Base-by-base conservation (phyloP, 202 grass and related monocot species). In the Panicum hallii region DNA sequence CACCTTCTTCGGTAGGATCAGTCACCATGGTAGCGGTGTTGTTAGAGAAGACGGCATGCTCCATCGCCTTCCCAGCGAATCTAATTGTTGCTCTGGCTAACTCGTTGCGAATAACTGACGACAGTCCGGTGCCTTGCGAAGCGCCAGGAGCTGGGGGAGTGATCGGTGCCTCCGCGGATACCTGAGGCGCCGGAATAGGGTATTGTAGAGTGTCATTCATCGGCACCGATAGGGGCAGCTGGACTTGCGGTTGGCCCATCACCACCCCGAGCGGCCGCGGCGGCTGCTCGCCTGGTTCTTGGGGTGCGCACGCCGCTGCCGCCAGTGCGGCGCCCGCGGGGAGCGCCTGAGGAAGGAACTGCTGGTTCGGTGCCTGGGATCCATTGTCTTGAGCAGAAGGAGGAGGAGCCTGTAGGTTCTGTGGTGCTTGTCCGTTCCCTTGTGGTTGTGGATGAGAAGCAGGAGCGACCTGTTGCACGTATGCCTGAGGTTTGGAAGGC, bases 201-300 rank as follows among this genome's bases (percentile, higher is more conserved):
- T 38, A 43, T 20, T 52, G 49, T 16, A 17, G 49, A 1, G 15
- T 4, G 49, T 17, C 49, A 17, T 5, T 26, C 26, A 26, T 17
- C 49, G 49, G 49, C 49, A 52, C 5, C 15, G 14, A 15, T 30
- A 50, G 44, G 9, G 69, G 55, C 14, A 7, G 42, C 44, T 42
- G 44, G 76, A 70, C 1, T 52, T 80, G 82, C 34, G 70, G 76
- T 5, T 46, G 34, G 62, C 54, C 70, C 61, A 28, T 77, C 19
- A 46, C 23, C 0, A 71, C 22, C n/a, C 11, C 11, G 42, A n/a
- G 9, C 42, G 43, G 11, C 67, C 10, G 20, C 67, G 45, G 23
- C 69, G 14, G 45, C 68, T 48, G 44, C 44, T 16, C 22, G 68
- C n/a, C 14, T 15, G 45, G 69, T 16, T 10, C 26, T 2, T 5